A percentile compares a stretch with the other conserved stretches of the same genome.
These are phyloP conservation scores for Phyllosticta capitalensis DNA, from an alignment of 2,329 filamentous ascomycete species.

Conservation along the genomic window DNA sequence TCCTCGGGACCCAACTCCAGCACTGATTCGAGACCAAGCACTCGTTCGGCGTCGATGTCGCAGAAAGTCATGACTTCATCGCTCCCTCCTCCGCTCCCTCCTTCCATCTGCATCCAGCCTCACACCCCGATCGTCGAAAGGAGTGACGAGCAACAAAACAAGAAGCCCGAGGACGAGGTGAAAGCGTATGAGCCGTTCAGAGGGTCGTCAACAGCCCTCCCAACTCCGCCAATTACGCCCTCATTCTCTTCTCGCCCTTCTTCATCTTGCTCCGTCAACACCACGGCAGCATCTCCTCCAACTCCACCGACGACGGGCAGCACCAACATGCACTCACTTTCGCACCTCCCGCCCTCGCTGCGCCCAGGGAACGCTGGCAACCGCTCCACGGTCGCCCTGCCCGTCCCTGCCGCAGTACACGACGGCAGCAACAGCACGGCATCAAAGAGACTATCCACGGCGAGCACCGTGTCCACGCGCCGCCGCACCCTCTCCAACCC, in stretches of 20 bases:
- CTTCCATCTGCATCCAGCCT: constrained; percentile 6
- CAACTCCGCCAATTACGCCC: neutral
- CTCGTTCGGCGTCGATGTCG: neutral
- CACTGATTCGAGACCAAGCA: neutral
- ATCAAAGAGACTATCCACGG: neutral
- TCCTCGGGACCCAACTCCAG: neutral
- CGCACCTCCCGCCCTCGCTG: neutral
- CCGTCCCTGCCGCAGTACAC: neutral
- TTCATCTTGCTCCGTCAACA: neutral
- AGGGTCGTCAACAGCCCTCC: neutral
- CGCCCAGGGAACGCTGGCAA: neutral
- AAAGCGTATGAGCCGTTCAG: neutral
- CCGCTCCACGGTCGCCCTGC: neutral
- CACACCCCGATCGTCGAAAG: neutral
- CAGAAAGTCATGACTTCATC: neutral
- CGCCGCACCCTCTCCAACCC: neutral
- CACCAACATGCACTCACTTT: neutral
- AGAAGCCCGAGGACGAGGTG: neutral
- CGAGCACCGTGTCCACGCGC: neutral
- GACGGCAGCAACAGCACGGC: neutral
- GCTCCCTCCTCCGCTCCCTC: neutral
- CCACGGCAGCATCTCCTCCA: neutral
- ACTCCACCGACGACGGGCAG: neutral
- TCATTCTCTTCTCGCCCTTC: neutral
- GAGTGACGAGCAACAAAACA: neutral